A percentile compares a stretch with the other conserved stretches of the same genome.
phyloP scores from a whole-genome alignment of 257 asterid genomes.

The Plectranthus barbatus region DNA sequence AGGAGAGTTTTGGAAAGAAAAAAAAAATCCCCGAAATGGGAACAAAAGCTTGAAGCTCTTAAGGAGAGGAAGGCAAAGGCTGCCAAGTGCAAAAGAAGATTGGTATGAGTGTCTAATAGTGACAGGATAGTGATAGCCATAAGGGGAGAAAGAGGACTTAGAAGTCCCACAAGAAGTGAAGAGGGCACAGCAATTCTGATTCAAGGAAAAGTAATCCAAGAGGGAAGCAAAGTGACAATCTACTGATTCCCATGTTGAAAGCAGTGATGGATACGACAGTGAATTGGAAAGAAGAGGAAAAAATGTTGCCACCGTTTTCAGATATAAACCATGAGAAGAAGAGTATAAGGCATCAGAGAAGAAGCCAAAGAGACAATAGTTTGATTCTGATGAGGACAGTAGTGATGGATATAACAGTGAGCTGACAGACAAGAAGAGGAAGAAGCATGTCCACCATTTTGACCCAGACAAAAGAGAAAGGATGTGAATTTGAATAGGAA shows the following conservation, averaged over 20 bases:
- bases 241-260: conserved; percentile 35
- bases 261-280: conserved; percentile 37
- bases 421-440: conserved; percentile 41
- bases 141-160: conserved; percentile 36
- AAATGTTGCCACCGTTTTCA: conserved; percentile 43
- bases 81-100: conserved; percentile 55
- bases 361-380: conserved; percentile 43
- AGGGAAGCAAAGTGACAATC: conserved; percentile 46
- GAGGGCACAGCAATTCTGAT: conserved; percentile 48
- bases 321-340: conserved; percentile 46
- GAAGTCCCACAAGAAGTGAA: conserved; percentile 50
- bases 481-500: no score
- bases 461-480: no score
- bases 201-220: conserved; percentile 45
- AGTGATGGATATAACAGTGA: conserved; percentile 39
- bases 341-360: conserved; percentile 41
- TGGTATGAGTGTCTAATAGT: conserved; percentile 38
- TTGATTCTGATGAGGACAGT: conserved; percentile 35
- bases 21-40: conserved; percentile 92
- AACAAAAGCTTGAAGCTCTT: conserved; percentile 92
- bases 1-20: conserved; percentile 74
- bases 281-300: conserved; percentile 41
- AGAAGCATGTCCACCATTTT: conserved; percentile 38
- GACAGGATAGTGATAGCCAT: conserved; percentile 36
- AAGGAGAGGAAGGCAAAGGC: conserved; percentile 50